Conservation (phyloP, 139 green algal species). For the Coelastrella sp. region DNA sequence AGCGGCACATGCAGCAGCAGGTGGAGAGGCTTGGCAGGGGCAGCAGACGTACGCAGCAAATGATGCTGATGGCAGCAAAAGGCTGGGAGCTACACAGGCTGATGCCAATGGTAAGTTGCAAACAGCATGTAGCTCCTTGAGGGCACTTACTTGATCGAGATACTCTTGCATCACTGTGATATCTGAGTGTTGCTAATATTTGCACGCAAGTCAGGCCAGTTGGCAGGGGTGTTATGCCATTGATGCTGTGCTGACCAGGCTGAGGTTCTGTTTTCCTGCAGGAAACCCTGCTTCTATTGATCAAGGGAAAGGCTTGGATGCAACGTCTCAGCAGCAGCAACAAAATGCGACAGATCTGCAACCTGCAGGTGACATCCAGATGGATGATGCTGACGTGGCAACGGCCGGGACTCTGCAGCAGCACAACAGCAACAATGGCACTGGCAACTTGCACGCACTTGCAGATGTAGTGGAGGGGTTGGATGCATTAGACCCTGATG, state of each 20-base stretch:
- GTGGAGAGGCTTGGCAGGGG: not conserved
- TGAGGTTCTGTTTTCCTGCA: no score
- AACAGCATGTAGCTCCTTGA: not conserved
- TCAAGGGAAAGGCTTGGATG: no score
- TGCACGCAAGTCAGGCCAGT: no score
- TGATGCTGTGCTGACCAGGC: not conserved
- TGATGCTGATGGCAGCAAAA: not conserved
- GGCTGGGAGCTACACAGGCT: not conserved
- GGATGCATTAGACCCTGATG: slow-evolving; percentile 22
- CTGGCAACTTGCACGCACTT: slow-evolving; percentile 19
- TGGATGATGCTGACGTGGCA: not conserved
- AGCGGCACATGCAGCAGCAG: not conserved
- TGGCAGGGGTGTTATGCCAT: not conserved
- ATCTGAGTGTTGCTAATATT: no score
- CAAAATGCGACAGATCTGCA: no score
- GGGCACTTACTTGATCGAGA: no score
- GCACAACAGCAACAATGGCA: not conserved
- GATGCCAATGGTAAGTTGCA: not conserved
- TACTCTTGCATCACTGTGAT: no score
- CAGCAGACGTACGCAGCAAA: not conserved
- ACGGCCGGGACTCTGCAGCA: not conserved
- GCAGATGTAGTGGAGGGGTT: slow-evolving; percentile 29
- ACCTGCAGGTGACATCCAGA: no score
- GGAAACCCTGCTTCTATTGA: no score
- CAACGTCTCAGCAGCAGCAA: no score